A percentile compares a stretch with the other conserved stretches of the same genome.
phyloP scores from a whole-genome alignment of 208 protist species.

The Leishmania lainsoni region DNA sequence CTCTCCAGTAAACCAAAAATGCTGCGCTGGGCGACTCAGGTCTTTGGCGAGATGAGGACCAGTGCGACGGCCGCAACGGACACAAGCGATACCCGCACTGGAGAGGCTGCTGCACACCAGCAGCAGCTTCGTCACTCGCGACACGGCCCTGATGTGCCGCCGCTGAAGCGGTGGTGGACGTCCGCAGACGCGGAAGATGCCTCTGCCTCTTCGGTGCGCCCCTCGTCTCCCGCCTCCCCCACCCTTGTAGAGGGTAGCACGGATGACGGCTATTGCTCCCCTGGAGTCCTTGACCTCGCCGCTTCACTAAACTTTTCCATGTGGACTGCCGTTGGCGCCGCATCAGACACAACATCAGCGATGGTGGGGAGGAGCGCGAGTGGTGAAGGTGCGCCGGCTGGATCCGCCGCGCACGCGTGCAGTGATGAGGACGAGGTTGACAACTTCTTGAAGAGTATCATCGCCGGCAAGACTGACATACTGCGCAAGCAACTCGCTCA shows the following conservation, averaged over 20 bases:
- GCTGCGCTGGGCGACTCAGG: constrained; percentile 3
- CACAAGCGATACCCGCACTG: neutral
- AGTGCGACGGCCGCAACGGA: neutral
- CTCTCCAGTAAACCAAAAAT: neutral
- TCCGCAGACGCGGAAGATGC: neutral
- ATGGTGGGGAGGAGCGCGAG: neutral
- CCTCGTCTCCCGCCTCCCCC: neutral
- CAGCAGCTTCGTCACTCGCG: neutral
- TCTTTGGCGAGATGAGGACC: neutral
- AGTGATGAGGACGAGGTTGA: constrained; percentile 42
- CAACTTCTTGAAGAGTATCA: constrained; percentile 72
- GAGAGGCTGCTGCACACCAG: neutral
- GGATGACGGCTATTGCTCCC: constrained; percentile 11
- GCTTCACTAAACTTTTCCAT: neutral
- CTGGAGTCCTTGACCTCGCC: neutral
- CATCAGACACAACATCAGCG: neutral
- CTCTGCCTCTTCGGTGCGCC: neutral
- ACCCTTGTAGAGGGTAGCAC: neutral
- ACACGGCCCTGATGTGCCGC: neutral
- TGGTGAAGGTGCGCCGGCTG: neutral
- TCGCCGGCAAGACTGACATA: constrained; percentile 63
- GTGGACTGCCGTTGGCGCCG: neutral
- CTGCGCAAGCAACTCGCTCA: constrained; percentile 56
- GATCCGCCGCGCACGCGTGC: neutral
- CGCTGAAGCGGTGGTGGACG: constrained; percentile 13